These are phyloP conservation scores for Kalanchoe fedtschenkoi DNA, from an alignment of 164 flowering plant species.

Conservation along the genomic window DNA sequence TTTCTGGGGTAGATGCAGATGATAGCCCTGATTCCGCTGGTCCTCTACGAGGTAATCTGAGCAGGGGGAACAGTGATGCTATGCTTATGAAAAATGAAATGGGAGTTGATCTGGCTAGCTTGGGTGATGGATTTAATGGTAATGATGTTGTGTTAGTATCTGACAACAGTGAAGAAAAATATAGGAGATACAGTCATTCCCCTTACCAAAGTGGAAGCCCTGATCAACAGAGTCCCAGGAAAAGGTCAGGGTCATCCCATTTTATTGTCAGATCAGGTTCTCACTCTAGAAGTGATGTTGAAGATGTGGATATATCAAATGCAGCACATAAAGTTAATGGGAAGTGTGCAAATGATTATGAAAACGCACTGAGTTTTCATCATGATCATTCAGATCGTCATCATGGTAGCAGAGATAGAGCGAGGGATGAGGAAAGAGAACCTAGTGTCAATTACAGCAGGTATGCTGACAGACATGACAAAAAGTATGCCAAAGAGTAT, in stretches of 20 bases:
- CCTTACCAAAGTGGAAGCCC: constrained; percentile 18
- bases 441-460: constrained; percentile 23
- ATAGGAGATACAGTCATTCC: constrained; percentile 15
- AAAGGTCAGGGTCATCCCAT: not conserved
- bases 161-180: constrained; percentile 12
- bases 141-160: not conserved
- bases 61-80: not conserved
- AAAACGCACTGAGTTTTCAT: constrained; percentile 14
- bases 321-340: constrained; percentile 6
- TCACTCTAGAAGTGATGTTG: constrained; percentile 5
- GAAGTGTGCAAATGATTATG: constrained; percentile 18
- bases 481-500: constrained; percentile 16
- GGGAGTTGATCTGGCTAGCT: not conserved
- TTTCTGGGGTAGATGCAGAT: not conserved
- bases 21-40: not conserved
- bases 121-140: not conserved
- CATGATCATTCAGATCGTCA: constrained; percentile 13
- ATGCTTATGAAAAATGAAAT: not conserved
- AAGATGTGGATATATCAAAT: constrained; percentile 21
- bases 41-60: not conserved
- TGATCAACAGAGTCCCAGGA: constrained; percentile 17
- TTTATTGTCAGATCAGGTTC: not conserved
- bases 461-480: constrained; percentile 18
- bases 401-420: constrained; percentile 24
- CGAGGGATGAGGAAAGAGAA: constrained; percentile 27